Conservation (phyloP, 2,329 filamentous ascomycete species). For the Sclerotinia sclerotiorum region DNA sequence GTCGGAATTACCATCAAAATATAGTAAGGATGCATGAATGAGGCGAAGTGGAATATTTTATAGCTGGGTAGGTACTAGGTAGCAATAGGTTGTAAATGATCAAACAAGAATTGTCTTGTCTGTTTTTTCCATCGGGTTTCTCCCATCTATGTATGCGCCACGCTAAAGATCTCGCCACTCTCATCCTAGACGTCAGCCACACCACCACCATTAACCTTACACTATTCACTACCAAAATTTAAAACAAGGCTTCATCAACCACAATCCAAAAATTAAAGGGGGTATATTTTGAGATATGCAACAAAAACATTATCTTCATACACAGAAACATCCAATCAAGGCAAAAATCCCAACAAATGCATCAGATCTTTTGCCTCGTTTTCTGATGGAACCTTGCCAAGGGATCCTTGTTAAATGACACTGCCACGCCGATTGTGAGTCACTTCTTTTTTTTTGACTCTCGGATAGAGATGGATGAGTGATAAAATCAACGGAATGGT, state of each 20-base stretch:
- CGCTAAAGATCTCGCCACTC: constrained; percentile 5
- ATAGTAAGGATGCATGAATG: neutral
- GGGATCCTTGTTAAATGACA: constrained; percentile 13
- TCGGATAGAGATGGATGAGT: neutral
- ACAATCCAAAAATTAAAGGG: neutral
- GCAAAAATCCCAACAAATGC: neutral
- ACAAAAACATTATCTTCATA: neutral
- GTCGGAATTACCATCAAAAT: neutral
- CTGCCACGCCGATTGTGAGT: constrained; percentile 14
- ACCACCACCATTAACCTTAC: neutral
- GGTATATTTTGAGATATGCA: neutral
- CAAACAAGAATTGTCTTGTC: neutral
- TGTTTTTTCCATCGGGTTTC: neutral
- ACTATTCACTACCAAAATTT: neutral
- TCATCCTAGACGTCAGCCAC: constrained; percentile 1
- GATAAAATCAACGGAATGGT: neutral
- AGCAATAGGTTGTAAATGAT: neutral
- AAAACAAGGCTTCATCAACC: neutral
- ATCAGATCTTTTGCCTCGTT: constrained; percentile 8
- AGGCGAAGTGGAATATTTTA: neutral
- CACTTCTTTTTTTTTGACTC: neutral
- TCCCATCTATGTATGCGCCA: neutral
- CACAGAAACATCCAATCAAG: neutral
- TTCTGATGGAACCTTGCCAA: constrained; percentile 1
- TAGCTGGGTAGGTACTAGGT: too few relatives aligned